These are phyloP conservation scores for Diophrys appendiculata DNA, from an alignment of 73 alveolate genomes.

Conservation along the genomic window DNA sequence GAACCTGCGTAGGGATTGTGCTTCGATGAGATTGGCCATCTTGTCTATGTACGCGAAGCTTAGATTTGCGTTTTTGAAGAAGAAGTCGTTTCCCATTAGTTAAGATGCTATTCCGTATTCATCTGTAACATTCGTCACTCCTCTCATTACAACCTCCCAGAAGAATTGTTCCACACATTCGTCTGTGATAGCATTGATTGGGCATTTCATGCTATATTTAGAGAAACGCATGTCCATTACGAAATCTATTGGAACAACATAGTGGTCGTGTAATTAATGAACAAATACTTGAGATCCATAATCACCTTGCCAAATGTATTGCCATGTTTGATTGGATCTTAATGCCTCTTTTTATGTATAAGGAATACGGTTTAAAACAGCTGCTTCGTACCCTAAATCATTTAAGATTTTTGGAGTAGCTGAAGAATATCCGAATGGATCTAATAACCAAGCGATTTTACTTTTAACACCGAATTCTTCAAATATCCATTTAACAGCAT, in stretches of 20 bases:
- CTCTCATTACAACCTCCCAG: too few species aligned
- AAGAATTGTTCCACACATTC: too few species aligned
- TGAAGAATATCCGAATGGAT: constrained; percentile 69
- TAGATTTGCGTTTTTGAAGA: constrained; percentile 3
- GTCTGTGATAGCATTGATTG: too few species aligned
- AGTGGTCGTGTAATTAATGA: constrained; percentile 4
- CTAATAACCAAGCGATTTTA: constrained; percentile 58
- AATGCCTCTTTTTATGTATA: constrained; percentile 7
- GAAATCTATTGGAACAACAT: too few species aligned
- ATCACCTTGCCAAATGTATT: constrained; percentile 24
- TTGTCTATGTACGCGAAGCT: constrained; percentile 13
- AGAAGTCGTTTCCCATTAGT: constrained; percentile 19
- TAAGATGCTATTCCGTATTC: too few species aligned
- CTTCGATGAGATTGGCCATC: too few species aligned
- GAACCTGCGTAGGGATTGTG: too few species aligned
- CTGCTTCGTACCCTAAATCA: constrained; percentile 45
- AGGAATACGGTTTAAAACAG: constrained; percentile 51
- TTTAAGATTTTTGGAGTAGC: constrained; percentile 57
- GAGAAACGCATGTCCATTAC: too few species aligned
- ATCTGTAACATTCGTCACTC: too few species aligned
- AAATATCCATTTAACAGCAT: constrained; percentile 51
- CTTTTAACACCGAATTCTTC: constrained; percentile 50
- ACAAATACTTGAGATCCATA: constrained; percentile 1
- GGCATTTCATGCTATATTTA: too few species aligned
- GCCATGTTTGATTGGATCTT: neutral